These are phyloP conservation scores for Metarhizium rileyi DNA, from an alignment of 2,329 filamentous ascomycete genomes.

Conservation along the genomic window DNA sequence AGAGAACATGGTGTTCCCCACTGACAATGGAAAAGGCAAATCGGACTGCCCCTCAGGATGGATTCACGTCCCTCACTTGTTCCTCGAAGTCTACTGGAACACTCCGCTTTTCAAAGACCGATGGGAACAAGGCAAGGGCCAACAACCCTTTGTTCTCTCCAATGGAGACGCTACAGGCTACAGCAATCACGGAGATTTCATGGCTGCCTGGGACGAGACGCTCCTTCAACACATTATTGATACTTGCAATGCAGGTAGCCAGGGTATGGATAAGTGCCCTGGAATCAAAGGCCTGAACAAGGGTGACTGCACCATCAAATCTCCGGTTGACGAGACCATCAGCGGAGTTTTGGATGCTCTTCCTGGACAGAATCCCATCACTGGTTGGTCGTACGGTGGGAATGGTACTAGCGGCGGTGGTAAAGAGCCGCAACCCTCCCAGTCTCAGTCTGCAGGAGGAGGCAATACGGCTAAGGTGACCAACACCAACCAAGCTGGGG, in stretches of 20 bases:
- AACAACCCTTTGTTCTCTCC: constrained; percentile 57
- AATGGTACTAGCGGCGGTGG: constrained; percentile 5
- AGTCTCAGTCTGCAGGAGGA: neutral
- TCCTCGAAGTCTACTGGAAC: constrained; percentile 52
- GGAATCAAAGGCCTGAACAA: constrained; percentile 45
- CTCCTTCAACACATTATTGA: constrained; percentile 58
- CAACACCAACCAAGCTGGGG: neutral
- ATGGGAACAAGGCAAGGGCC: constrained; percentile 44
- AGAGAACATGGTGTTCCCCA: constrained; percentile 59
- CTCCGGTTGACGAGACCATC: constrained; percentile 36
- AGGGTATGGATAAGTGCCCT: constrained; percentile 53
- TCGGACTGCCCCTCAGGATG: constrained; percentile 45
- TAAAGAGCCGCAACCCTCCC: constrained; percentile 1
- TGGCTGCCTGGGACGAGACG: constrained; percentile 60
- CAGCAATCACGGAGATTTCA: constrained; percentile 62
- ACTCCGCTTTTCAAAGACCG: constrained; percentile 40
- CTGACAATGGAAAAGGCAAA: constrained; percentile 33
- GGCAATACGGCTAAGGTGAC: constrained; percentile 2
- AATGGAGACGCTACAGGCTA: constrained; percentile 63
- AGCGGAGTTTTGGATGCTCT: constrained; percentile 35
- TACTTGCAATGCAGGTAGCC: constrained; percentile 50
- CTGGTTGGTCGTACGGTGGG: constrained; percentile 37
- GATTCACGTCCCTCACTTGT: constrained; percentile 46
- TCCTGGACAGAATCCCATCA: constrained; percentile 46
- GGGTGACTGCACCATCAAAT: constrained; percentile 39